Conservation (phyloP, 352 stramenopile species). For the Phytophthora chlamydospora region DNA sequence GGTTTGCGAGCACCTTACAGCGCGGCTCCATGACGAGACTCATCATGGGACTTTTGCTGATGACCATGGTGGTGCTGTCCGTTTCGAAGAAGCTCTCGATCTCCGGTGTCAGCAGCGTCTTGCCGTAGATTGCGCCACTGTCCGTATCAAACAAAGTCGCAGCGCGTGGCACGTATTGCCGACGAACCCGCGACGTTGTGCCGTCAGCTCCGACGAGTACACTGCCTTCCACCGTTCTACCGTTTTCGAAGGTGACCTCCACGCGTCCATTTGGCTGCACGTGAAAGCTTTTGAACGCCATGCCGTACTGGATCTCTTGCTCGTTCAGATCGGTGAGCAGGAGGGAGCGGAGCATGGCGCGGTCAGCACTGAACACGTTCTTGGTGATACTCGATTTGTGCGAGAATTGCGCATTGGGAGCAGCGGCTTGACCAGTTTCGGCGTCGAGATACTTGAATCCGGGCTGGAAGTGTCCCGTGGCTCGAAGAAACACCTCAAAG, state of each 20-base stretch:
- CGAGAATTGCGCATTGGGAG: conserved; percentile 31
- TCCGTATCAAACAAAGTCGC: conserved; percentile 65
- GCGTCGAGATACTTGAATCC: conserved; percentile 61
- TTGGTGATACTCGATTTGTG: conserved; percentile 34
- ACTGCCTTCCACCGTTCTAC: conserved; percentile 45
- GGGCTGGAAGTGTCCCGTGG: conserved; percentile 58
- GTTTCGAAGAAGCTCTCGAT: conserved; percentile 56
- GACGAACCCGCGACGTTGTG: conserved; percentile 61
- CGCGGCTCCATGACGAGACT: conserved; percentile 66
- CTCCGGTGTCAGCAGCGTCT: conserved; percentile 56
- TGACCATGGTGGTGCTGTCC: conserved; percentile 54
- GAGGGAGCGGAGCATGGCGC: conserved; percentile 50
- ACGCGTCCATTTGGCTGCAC: conserved; percentile 52
- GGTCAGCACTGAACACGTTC: conserved; percentile 54
- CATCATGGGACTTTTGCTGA: conserved; percentile 51
- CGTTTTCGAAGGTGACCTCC: conserved; percentile 61
- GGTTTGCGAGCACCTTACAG: conserved; percentile 38
- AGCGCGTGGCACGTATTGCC: conserved; percentile 55
- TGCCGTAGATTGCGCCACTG: conserved; percentile 71
- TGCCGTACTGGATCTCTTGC: conserved; percentile 57
- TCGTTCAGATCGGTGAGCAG: conserved; percentile 59
- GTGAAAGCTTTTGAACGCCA: conserved; percentile 62
- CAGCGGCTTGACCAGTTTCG: conserved; percentile 21
- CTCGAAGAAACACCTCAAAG: conserved; percentile 66
- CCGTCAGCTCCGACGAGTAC: conserved; percentile 64